Evolutionary conservation across 257 asterid species (phyloP).

Genomic region (Ehretia macrophylla): DNA sequence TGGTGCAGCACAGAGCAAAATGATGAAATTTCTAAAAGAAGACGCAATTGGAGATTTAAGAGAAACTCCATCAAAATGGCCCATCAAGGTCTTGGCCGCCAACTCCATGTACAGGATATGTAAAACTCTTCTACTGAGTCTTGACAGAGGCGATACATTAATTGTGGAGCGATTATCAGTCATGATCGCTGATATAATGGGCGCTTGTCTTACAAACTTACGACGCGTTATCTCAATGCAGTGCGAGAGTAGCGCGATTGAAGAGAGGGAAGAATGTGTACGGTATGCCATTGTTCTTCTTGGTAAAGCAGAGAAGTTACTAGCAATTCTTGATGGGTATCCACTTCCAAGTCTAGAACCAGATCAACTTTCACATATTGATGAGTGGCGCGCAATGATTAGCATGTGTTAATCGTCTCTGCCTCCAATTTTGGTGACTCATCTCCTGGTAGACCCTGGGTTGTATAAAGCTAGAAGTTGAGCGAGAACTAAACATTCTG

Average conservation of each 20-base stretch:
- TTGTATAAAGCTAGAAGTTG: too few relatives aligned
- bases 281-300: constrained; percentile 53
- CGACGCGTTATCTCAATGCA: constrained; percentile 45
- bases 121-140: constrained; percentile 46
- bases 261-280: constrained; percentile 48
- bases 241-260: constrained; percentile 52
- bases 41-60: constrained; percentile 29
- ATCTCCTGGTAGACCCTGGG: too few relatives aligned
- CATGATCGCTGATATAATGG: constrained; percentile 50
- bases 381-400: constrained; percentile 51
- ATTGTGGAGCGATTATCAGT: constrained; percentile 36
- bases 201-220: constrained; percentile 70
- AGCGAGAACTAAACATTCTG: too few relatives aligned
- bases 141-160: constrained; percentile 24
- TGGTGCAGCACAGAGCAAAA: constrained; percentile 44
- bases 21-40: constrained; percentile 33
- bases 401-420: constrained; percentile 23
- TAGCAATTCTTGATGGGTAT: constrained; percentile 48
- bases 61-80: constrained; percentile 60
- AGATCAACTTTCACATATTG: constrained; percentile 38
- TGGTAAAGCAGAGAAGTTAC: constrained; percentile 53
- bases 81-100: constrained; percentile 53
- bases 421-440: too few relatives aligned
- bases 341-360: constrained; percentile 41
- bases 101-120: constrained; percentile 76